These are phyloP conservation scores for Hibiscus syriacus DNA, from an alignment of 345 rosid genomes.

Conservation along the genomic window DNA sequence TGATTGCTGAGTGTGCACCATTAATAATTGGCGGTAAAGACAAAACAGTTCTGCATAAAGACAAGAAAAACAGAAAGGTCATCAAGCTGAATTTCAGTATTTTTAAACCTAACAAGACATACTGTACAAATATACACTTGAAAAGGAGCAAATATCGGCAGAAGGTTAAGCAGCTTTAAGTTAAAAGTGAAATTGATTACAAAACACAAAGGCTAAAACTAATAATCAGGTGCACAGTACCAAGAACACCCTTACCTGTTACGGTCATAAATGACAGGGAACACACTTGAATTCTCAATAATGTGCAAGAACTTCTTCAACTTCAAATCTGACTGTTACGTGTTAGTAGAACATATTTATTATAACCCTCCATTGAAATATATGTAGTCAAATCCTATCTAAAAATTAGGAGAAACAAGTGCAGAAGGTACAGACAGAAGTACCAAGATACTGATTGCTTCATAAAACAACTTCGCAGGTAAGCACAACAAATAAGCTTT, in stretches of 20 bases:
- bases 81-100: background rate
- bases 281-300: slow-evolving; percentile 78
- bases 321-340: slow-evolving; percentile 76
- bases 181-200: background rate
- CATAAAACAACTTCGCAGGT: background rate
- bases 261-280: slow-evolving; percentile 67
- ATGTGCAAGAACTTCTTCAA: slow-evolving; percentile 88
- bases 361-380: background rate
- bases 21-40: slow-evolving; percentile 93
- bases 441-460: background rate
- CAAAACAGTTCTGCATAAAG: slow-evolving; percentile 66
- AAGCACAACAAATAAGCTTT: background rate
- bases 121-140: too few relatives aligned
- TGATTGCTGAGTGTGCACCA: slow-evolving; percentile 92
- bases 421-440: slow-evolving; percentile 1
- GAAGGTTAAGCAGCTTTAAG: background rate
- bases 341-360: slow-evolving; percentile 6
- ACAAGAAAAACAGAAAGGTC: slow-evolving; percentile 3
- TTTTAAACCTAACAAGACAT: background rate
- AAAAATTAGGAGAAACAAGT: background rate
- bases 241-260: slow-evolving; percentile 45
- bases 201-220: background rate
- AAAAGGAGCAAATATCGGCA: background rate
- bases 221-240: background rate
- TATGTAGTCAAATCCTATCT: background rate